These are phyloP conservation scores for Solanum sejunctum DNA, from an alignment of 257 asterid species.

Conservation along the genomic window DNA sequence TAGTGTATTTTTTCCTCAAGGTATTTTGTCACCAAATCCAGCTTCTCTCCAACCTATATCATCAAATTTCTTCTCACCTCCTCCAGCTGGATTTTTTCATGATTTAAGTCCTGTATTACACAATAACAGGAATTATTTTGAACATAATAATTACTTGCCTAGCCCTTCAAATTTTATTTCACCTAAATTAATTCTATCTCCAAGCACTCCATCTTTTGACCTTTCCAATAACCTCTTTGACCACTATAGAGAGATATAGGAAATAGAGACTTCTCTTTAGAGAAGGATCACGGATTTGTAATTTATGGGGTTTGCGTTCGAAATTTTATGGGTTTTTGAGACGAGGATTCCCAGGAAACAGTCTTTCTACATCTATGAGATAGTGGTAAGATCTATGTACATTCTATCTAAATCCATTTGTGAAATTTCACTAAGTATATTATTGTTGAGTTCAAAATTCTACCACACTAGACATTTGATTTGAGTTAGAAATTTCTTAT, in stretches of 20 bases:
- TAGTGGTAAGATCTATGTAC: no score
- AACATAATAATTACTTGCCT: slow-evolving; percentile 25
- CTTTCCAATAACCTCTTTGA: slow-evolving; percentile 57
- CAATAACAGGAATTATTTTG: slow-evolving; percentile 27
- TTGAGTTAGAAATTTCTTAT: not conserved
- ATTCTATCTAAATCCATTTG: no score
- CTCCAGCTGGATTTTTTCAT: slow-evolving; percentile 41
- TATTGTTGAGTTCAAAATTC: not conserved
- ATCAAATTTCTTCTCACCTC: slow-evolving; percentile 49
- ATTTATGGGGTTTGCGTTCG: rapidly evolving
- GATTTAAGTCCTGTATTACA: slow-evolving; percentile 68
- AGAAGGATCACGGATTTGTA: not conserved
- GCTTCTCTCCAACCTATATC: slow-evolving; percentile 64
- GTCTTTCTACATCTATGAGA: no score
- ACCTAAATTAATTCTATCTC: slow-evolving; percentile 50
- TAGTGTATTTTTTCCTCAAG: slow-evolving; percentile 29
- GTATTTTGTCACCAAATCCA: slow-evolving; percentile 83
- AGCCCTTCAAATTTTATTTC: slow-evolving; percentile 58
- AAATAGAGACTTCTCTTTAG: not conserved
- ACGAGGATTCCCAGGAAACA: no score
- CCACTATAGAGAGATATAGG: not conserved
- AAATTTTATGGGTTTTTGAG: not conserved
- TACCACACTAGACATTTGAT: not conserved
- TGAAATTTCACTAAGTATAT: no score
- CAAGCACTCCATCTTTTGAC: slow-evolving; percentile 46